phyloP scores from a whole-genome alignment of 768 basidiomycete species.

The Kwoniella dejecticola region DNA sequence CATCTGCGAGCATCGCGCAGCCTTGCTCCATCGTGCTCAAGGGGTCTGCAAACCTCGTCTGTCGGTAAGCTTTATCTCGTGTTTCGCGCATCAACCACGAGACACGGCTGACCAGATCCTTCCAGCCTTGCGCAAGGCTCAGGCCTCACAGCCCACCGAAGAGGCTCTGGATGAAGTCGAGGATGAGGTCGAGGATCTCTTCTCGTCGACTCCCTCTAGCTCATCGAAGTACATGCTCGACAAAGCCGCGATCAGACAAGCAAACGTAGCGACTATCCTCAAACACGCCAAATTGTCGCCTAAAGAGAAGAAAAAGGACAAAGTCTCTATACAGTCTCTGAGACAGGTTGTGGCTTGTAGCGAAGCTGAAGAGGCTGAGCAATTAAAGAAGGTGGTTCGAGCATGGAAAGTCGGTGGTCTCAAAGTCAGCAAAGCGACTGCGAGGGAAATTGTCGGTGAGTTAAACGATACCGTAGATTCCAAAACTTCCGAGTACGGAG shows the following conservation, averaged over 20 bases:
- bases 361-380: slow-evolving; percentile 13
- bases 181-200: slow-evolving; percentile 20
- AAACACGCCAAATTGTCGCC: slow-evolving; percentile 5
- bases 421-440: slow-evolving; percentile 17
- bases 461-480: too few species aligned
- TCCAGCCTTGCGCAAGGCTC: slow-evolving; percentile 14
- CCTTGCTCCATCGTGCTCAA: too few species aligned
- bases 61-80: too few species aligned
- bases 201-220: slow-evolving; percentile 5
- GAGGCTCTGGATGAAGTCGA: slow-evolving; percentile 11
- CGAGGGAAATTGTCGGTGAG: slow-evolving; percentile 28
- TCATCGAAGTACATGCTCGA: slow-evolving; percentile 6
- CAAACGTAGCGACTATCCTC: slow-evolving; percentile 12
- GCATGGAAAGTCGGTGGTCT: slow-evolving; percentile 17
- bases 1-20: too few species aligned
- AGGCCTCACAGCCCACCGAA: background rate
- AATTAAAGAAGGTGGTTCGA: slow-evolving; percentile 21
- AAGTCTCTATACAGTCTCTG: slow-evolving; percentile 9
- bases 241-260: slow-evolving; percentile 19
- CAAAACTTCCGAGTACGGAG: too few species aligned
- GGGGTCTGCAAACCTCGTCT: too few species aligned
- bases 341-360: slow-evolving; percentile 25
- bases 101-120: too few species aligned
- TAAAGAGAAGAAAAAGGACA: slow-evolving; percentile 10
- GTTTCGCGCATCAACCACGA: too few species aligned